phyloP scores from a whole-genome alignment of 768 basidiomycete species.

The Cystobasidium ongulense region DNA sequence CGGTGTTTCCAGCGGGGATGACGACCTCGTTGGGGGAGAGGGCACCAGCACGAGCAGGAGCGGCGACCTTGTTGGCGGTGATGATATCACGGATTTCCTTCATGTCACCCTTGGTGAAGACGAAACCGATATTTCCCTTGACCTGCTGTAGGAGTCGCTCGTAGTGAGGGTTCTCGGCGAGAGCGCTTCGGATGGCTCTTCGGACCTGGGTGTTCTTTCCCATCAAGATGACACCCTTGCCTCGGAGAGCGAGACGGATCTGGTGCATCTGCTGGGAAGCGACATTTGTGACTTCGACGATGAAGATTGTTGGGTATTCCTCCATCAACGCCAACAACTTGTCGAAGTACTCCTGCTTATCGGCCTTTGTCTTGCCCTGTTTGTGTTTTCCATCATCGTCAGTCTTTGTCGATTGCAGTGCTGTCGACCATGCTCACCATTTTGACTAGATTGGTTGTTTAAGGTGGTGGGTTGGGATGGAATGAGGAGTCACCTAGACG shows the following conservation, averaged over 20 bases:
- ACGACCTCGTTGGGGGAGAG: constrained; percentile 82
- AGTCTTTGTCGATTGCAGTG: too few relatives aligned
- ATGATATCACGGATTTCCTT: constrained; percentile 92
- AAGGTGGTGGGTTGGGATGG: background rate
- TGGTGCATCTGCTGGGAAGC: constrained; percentile 99
- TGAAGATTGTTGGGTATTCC: constrained; percentile 70
- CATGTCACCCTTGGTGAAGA: constrained; percentile 85
- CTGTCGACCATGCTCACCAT: too few relatives aligned
- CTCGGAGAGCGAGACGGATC: constrained; percentile 86
- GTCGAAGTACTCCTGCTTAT: constrained; percentile 81
- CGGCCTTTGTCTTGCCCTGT: constrained; percentile 40
- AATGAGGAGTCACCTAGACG: constrained; percentile 8
- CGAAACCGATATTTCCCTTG: constrained; percentile 97
- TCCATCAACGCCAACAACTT: constrained; percentile 89
- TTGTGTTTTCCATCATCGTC: background rate
- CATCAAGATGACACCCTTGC: constrained; percentile 95
- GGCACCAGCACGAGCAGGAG: constrained; percentile 97
- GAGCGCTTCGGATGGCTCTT: constrained; percentile 85
- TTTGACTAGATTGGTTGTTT: background rate
- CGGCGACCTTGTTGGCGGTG: constrained; percentile 92
- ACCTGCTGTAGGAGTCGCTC: constrained; percentile 93
- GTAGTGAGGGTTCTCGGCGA: constrained; percentile 81
- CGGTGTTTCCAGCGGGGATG: constrained; percentile 93
- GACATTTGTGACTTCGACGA: constrained; percentile 92
- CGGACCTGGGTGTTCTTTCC: constrained; percentile 99